Evolutionary conservation across 345 rosid species (phyloP), one percentile per base, ranked within the genome.

Genomic region (Passiflora organensis): DNA sequence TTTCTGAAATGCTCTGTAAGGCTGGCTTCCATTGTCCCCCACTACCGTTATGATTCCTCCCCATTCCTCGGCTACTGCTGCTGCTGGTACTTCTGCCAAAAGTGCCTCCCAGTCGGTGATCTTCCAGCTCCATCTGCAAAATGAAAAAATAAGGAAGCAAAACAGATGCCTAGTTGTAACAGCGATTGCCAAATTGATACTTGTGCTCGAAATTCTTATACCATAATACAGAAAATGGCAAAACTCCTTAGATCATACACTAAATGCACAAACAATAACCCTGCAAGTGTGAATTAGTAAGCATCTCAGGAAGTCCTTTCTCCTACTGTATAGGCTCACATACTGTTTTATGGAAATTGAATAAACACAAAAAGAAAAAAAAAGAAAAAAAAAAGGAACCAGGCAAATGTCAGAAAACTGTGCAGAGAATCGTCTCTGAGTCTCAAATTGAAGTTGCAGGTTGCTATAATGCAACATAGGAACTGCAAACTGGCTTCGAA

Each of bases 21-120:
- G 89, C 85, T 77, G 95, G 97, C 75, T 76, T 83, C 97, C 97
- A 90, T 42, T 77, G 86, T 16, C 83, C 70, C 6, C 77, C 60
- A 2, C 78, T 75, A 11, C 5, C 41, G 43, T 53, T 66, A 14
- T 62, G 71, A 8, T 69, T 65, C 46, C 68, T 28, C 20, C 68
- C 66, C 64, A 79, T 80, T 51, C 63, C 48, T 21, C 52, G 56
- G 22, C 56, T 57, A 51, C 72, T 58, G 22, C 56, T 57, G 53
- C 72, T 64, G 44, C 63, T 36, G 22, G 62, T 21, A 47, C 55
- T 53, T 34, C 60, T 59, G 56, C 68, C 52, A 22, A 69, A 41
- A 13, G 53, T 68, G 72, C 71, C 56, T 56, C 64, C 72, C 41
- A 18, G 36, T 53, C 51, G 71, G 47, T 23, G 37, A 44, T 19